These are phyloP conservation scores for Clavispora fructus DNA, from an alignment of 805 yeast species.

Conservation along the genomic window DNA sequence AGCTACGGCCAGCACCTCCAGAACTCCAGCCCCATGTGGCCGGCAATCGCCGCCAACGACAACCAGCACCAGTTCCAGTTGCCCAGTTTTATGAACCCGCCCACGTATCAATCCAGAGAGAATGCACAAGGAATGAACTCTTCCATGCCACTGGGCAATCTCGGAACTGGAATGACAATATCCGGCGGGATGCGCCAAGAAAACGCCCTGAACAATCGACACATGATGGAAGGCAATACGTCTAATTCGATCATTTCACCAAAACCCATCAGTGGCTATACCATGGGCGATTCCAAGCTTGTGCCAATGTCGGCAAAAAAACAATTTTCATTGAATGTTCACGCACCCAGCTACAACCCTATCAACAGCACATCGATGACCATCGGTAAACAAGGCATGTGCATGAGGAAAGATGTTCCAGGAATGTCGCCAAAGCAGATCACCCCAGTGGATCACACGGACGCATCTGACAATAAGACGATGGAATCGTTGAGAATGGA, in stretches of 20 bases:
- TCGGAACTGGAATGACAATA: not conserved
- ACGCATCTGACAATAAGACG: not conserved
- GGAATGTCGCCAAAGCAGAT: not conserved
- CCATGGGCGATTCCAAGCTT: not conserved
- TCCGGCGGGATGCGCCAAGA: not conserved
- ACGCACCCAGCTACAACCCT: constrained; percentile 29
- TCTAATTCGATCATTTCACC: not conserved
- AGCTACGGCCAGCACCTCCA: constrained; percentile 5
- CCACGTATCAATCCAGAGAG: not conserved
- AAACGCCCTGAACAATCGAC: not conserved
- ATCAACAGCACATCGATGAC: constrained; percentile 3
- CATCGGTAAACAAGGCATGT: constrained; percentile 5
- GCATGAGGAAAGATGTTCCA: not conserved
- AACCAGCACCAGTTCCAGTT: constrained; percentile 11
- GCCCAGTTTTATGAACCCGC: constrained; percentile 12
- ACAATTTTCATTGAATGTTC: constrained; percentile 19
- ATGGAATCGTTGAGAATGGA: constrained; percentile 43
- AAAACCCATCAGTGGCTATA: not conserved
- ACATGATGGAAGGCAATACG: not conserved
- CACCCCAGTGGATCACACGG: not conserved
- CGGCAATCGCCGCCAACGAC: not conserved
- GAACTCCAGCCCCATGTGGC: constrained; percentile 1
- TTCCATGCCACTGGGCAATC: not conserved
- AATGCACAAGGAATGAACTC: not conserved
- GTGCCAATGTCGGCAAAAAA: not conserved